phyloP scores from a whole-genome alignment of 129 eudicot genomes.

The Saposhnikovia divaricata region DNA sequence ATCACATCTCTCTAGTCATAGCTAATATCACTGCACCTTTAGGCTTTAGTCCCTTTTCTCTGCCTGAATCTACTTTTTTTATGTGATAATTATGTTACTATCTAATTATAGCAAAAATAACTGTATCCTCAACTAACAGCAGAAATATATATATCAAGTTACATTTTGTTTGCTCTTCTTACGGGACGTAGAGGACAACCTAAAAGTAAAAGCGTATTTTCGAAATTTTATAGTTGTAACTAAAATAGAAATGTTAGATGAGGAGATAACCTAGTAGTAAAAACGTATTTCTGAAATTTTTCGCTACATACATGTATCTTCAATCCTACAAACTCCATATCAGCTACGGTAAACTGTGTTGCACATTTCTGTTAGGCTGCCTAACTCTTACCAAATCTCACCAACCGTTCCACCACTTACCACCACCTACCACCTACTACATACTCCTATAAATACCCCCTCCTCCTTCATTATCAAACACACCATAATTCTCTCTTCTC shows the following conservation, averaged over 20 bases:
- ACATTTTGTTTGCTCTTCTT: no score
- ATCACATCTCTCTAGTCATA: neutral
- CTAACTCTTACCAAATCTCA: no score
- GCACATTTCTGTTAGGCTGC: no score
- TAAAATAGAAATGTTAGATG: no score
- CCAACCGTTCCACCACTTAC: no score
- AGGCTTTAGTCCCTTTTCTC: neutral
- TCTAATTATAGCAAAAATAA: neutral
- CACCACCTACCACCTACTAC: no score
- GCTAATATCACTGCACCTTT: neutral
- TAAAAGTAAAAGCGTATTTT: no score
- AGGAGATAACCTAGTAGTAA: neutral
- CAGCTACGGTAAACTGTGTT: neutral
- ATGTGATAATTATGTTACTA: neutral
- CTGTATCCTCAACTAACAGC: neutral
- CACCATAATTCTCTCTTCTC: no score
- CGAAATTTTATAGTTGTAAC: no score
- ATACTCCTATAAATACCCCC: no score
- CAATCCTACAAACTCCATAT: neutral
- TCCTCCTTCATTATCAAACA: no score
- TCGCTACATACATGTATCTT: neutral
- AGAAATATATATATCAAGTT: neutral
- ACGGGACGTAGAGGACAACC: no score
- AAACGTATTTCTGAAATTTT: neutral
- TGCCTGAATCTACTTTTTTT: neutral